Base-by-base conservation (phyloP, 257 asterid genomes). In the Fraxinus quadrangulata region DNA sequence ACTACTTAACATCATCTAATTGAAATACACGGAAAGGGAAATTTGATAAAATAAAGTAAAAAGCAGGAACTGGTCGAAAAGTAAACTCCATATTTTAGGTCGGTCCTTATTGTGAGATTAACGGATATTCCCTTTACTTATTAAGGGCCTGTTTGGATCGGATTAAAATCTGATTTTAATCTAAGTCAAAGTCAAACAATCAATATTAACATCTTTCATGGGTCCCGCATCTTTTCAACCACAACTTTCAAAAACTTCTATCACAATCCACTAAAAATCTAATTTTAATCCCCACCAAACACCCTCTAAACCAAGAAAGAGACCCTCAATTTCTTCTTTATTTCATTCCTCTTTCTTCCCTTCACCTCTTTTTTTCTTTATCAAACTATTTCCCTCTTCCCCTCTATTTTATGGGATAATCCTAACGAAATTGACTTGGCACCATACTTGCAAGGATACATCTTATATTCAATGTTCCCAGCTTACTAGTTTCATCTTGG, bases 1-100 rank as follows among this genome's bases (percentile, higher is more conserved):
- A 42, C 70, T 26, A 66, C 67, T 42, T 40, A 76, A 76, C 59
- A 67, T 76, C 79, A 45, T 67, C 67, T 65, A 26, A 42, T 30
- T 40, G 67, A 39, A 40, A 76, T 40, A 7, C 30, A 59, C 23
- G 23, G 30, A n/a, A 67, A 17, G 3, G n/a, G 31, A 73, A 51
- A 45, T 16, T 51, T 51, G 79, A 61, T 39, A 9, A 31, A 37
- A 40, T 65, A 17, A 75, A 54, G 63, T 54, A 10, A 24, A 54
- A 5, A 16, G 63, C 63, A 14, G 8, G 63, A 11, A 54, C 63
- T 54, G 63, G 63, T 19, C 9, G 63, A 17, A 54, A 19, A 54
- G 21, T 54, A 19, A 21, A 54, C 2, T 16, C 24, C 24, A 54
- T 17, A 54, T n/a, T 51, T 54, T 54, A 54, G 63, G 63, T 54